These are phyloP conservation scores for Coleophoma eucalyptorum DNA, from an alignment of 2,329 filamentous ascomycete species.

Conservation along the genomic window DNA sequence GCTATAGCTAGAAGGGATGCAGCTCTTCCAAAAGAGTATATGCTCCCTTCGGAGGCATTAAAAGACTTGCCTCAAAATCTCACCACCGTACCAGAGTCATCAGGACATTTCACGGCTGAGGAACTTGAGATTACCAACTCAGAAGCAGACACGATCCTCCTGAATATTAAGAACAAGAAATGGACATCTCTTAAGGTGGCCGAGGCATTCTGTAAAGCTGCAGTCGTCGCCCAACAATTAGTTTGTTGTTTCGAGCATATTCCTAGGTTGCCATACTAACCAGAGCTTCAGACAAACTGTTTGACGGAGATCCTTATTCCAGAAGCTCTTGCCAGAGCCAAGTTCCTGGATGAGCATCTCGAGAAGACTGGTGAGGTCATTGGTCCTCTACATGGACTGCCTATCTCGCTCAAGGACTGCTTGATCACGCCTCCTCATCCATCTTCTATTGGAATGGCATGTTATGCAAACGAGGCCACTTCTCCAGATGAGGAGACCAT, in stretches of 20 bases:
- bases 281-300: conserved; percentile 47
- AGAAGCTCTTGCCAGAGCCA: conserved; percentile 45
- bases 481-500: conserved; percentile 22
- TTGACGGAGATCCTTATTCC: conserved; percentile 54
- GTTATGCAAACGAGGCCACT: conserved; percentile 28
- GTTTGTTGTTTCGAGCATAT: conserved; percentile 24
- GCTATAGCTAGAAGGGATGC: conserved; percentile 29
- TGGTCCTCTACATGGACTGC: conserved; percentile 36
- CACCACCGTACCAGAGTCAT: conserved; percentile 18
- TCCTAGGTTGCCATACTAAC: too few species aligned
- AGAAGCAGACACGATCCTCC: conserved; percentile 27
- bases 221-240: conserved; percentile 50
- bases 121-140: conserved; percentile 47
- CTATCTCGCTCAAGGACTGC: conserved; percentile 36
- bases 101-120: conserved; percentile 24
- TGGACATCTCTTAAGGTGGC: conserved; percentile 50
- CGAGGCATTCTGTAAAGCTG: conserved; percentile 49
- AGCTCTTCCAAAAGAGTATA: conserved; percentile 24
- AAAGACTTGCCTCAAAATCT: conserved; percentile 19
- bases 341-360: conserved; percentile 48
- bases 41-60: conserved; percentile 18
- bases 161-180: conserved; percentile 29
- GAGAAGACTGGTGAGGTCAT: conserved; percentile 30
- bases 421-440: conserved; percentile 31
- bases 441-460: conserved; percentile 30